phyloP scores from a whole-genome alignment of 169 alveolate species.

The Babesia bigemina region DNA sequence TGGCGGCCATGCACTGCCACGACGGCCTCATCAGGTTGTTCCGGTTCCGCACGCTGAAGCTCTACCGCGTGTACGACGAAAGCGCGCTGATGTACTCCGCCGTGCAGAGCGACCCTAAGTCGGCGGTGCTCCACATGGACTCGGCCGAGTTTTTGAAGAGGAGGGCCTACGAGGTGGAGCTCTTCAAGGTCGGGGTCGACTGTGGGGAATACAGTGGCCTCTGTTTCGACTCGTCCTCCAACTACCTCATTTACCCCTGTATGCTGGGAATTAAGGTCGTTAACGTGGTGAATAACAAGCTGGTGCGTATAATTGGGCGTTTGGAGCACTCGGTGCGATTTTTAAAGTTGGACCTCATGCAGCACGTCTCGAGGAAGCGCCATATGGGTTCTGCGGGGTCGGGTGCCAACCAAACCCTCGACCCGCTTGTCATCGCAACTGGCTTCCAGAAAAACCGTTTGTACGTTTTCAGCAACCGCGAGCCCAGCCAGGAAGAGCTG shows the following conservation, averaged over 20 bases:
- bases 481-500: slow-evolving; percentile 87
- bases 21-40: slow-evolving; percentile 83
- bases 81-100: slow-evolving; percentile 81
- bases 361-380: slow-evolving; percentile 68
- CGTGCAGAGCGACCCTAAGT: slow-evolving; percentile 85
- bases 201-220: slow-evolving; percentile 71
- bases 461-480: slow-evolving; percentile 88
- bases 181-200: slow-evolving; percentile 77
- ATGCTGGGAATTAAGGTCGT: slow-evolving; percentile 92
- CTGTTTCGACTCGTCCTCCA: slow-evolving; percentile 93
- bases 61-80: slow-evolving; percentile 84
- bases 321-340: slow-evolving; percentile 77
- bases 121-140: slow-evolving; percentile 82
- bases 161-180: slow-evolving; percentile 89
- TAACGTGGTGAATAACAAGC: slow-evolving; percentile 76
- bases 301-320: slow-evolving; percentile 76
- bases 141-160: slow-evolving; percentile 90
- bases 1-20: slow-evolving; percentile 82
- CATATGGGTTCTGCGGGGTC: slow-evolving; percentile 32
- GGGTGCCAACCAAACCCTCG: slow-evolving; percentile 79
- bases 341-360: slow-evolving; percentile 72
- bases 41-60: slow-evolving; percentile 84
- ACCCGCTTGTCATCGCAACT: slow-evolving; percentile 76
- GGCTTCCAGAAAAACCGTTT: slow-evolving; percentile 83
- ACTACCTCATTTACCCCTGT: slow-evolving; percentile 89